Evolutionary conservation across 257 asterid genomes (phyloP).

Genomic region (Cynanchum wilfordii): DNA sequence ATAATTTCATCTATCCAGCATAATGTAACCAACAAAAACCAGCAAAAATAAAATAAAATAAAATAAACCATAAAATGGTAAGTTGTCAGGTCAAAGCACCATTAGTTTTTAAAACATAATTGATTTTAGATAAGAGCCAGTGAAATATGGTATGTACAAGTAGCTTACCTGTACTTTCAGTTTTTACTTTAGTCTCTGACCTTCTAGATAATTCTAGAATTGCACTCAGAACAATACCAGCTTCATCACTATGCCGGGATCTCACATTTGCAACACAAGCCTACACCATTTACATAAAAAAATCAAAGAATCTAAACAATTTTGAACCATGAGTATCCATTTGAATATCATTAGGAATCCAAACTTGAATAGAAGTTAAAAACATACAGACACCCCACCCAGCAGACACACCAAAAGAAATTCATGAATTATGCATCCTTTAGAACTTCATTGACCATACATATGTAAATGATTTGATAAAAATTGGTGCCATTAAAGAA

Average conservation of each 20-base stretch:
- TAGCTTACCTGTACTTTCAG: conserved; percentile 53
- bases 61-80: neutral
- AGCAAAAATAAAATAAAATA: too few species aligned
- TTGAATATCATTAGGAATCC: neutral
- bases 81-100: neutral
- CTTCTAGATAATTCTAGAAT: conserved; percentile 48
- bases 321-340: neutral
- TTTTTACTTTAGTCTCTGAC: conserved; percentile 39
- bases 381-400: neutral
- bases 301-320: neutral
- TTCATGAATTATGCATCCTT: neutral
- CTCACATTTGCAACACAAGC: conserved; percentile 63
- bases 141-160: neutral
- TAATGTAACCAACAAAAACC: neutral
- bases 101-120: neutral
- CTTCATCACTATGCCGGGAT: conserved; percentile 47
- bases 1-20: neutral
- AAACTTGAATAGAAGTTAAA: too few species aligned
- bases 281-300: conserved; percentile 26
- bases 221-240: conserved; percentile 69
- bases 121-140: neutral
- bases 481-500: too few species aligned
- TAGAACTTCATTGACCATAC: too few species aligned
- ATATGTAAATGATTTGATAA: too few species aligned
- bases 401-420: neutral